Base-by-base conservation (phyloP, 2,329 filamentous ascomycete species). In the Macroventuria anomochaeta region DNA sequence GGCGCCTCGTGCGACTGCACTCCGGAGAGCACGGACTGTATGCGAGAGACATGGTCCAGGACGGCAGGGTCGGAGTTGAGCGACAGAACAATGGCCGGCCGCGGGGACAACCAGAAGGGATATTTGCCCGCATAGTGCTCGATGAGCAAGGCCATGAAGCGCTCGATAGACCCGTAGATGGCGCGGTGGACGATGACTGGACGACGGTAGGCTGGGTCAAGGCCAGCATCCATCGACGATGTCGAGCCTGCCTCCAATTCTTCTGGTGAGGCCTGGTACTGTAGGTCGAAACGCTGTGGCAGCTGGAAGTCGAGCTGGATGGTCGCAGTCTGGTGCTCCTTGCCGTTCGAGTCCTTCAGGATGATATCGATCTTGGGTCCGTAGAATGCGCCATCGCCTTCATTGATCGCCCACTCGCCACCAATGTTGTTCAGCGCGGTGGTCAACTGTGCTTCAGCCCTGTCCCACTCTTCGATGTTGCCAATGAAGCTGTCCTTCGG, bases 331-430 rank as follows among this genome's bases (percentile, higher is more conserved):
- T 96, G 91, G 69, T 96, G 91, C 66, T 92, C 89, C 69, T 93
- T 96, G 7, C 90, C 90, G 8, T 71, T 66, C 1, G 88, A 87
- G 69, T 96, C 91, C 56, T 83, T 85, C 38, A 96, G 76, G 32
- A 96, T 85, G 37, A 96, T 89, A 68, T 96, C 91, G 60, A 96
- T 96, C 77, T 96, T 96, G 26, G 92, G 91, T 0, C 92, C 91
- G 67, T 96, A 96, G 69, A 96, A 96, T 3, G 91, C 91, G 12
- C 92, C 91, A 55, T 96, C 91, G 10, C 90, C 91, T 64, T 88
- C 83, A 58, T 92, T 93, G 52, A 93, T 63, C 2, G 82, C 83
- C 89, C 90, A 96, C 29, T 83, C 76, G 63, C 85, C 83, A 8
- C 87, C 88, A 12, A 82, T 86, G 21, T 77, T 81, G 55, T 87